Evolutionary conservation across 2,329 filamentous ascomycete genomes (phyloP), one percentile per base, ranked within the genome.

Genomic region (Exophiala mesophila): DNA sequence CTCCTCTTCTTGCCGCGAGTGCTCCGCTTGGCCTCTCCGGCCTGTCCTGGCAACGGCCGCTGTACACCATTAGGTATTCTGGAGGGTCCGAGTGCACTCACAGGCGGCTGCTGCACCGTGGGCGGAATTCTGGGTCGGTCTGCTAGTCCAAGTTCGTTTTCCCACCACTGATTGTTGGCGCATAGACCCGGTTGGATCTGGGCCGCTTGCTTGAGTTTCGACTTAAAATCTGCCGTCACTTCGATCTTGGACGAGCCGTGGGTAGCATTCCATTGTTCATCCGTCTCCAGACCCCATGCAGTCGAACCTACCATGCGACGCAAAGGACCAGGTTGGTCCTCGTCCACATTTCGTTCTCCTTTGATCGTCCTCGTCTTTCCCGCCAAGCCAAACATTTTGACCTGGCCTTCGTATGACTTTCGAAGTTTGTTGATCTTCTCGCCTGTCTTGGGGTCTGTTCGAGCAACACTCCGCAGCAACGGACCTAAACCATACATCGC

Each of bases 351-450:
- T 8, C 44, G 58, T 32, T 70, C 67, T 20, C 64, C 62, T 48
- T 71, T 71, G 23, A 67, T 62, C 1, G 69, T 60, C 42, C 71
- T 71, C 46, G 73, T 73, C 39, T 67, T 66, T 16, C 70, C 70
- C 19, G 70, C 62, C 24, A 73, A 55, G 7, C 63, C 63, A 32
- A 73, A 55, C 2, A 59, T 63, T 54, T 73, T 72, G 54, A 72
- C 57, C 52, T 73, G 71, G 30, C 70, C 70, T 55, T 73, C 70
- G 48, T 73, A 73, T 3, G 70, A 72, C 50, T 73, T 73, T 46
- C 79, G 68, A 30, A 83, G 66, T 57, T 77, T 75, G 62, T 82
- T 81, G 48, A 72, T 72, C 64, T 83, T 83, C 57, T 80, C 77
- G 47, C 78, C 78, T n/a, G 77, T 80, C 15, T 69, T 60, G 12